phyloP scores from a whole-genome alignment of 2,329 filamentous ascomycete species.

The Colletotrichum sp. region DNA sequence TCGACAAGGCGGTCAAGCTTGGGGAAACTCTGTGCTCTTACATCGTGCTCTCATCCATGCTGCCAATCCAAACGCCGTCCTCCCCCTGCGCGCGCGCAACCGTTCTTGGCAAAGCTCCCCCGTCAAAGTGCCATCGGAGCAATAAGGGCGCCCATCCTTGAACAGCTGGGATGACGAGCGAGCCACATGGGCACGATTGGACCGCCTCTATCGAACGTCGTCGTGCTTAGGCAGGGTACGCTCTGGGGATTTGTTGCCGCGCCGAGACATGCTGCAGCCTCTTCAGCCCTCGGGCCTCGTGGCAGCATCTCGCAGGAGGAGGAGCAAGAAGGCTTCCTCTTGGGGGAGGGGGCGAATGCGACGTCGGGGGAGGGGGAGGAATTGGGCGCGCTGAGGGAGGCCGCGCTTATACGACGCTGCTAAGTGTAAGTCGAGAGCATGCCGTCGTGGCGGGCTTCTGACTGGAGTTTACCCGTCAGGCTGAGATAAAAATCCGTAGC shows the following conservation, averaged over 20 bases:
- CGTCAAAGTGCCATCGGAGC: background rate
- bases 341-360: background rate
- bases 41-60: background rate
- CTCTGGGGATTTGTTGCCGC: background rate
- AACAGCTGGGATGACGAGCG: background rate
- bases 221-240: background rate
- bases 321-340: background rate
- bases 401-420: conserved; percentile 1
- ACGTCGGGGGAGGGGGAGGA: background rate
- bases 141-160: background rate
- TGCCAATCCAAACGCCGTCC: background rate
- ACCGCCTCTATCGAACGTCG: background rate
- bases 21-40: background rate
- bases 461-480: background rate
- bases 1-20: background rate
- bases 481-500: background rate
- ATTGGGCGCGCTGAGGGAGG: background rate
- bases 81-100: background rate
- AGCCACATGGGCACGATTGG: conserved; percentile 3
- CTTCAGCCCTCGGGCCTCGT: conserved; percentile 10
- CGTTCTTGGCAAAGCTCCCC: background rate
- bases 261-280: conserved; percentile 17
- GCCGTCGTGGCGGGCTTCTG: background rate
- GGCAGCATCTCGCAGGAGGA: conserved; percentile 4
- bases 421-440: background rate